phyloP scores from a whole-genome alignment of 1,139 yeast genomes.

The Scheffersomyces segobiensis region DNA sequence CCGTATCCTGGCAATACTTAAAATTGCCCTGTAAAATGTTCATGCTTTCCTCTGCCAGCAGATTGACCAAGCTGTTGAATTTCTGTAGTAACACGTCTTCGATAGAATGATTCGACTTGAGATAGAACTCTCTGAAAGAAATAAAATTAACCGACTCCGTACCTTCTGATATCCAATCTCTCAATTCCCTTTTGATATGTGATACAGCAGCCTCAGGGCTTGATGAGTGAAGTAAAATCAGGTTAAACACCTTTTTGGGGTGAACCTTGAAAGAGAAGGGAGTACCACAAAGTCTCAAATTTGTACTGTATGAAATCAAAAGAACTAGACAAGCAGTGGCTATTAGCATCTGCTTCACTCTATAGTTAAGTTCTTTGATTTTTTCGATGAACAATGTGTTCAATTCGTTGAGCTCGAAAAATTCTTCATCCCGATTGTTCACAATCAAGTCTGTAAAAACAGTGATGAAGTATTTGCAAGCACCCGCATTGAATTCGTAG shows the following conservation, averaged over 20 bases:
- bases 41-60: not conserved
- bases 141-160: not conserved
- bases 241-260: not conserved
- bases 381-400: constrained; percentile 4
- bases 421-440: not conserved
- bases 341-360: not conserved
- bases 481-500: not conserved
- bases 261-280: not conserved
- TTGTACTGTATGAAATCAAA: not conserved
- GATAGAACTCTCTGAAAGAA: constrained; percentile 2
- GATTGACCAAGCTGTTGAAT: constrained; percentile 1
- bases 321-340: not conserved
- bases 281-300: not conserved
- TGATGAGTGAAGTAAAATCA: not conserved
- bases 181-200: not conserved
- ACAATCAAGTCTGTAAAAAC: constrained; percentile 6
- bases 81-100: not conserved
- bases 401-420: constrained; percentile 7
- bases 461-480: constrained; percentile 6
- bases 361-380: constrained; percentile 1
- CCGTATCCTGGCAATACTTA: constrained; percentile 7
- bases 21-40: constrained; percentile 12
- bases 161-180: not conserved
- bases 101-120: not conserved
- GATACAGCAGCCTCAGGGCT: not conserved